These are phyloP conservation scores for Kuraishia borneana DNA, from an alignment of 805 yeast species.

Conservation along the genomic window DNA sequence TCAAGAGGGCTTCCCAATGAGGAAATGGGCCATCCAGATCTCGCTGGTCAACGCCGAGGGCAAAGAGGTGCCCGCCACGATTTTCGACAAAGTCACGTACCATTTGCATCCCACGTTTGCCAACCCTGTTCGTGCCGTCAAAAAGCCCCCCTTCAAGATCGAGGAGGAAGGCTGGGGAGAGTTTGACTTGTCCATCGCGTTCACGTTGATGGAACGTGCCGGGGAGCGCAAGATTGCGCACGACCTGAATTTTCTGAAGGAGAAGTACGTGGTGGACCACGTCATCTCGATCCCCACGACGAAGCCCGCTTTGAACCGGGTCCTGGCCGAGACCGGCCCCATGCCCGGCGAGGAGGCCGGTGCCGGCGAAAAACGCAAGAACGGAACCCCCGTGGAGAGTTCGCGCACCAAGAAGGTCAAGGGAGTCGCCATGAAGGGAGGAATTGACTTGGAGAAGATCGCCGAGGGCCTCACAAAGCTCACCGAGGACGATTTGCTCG, in stretches of 20 bases:
- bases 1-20: slow-evolving; percentile 86
- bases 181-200: slow-evolving; percentile 74
- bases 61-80: slow-evolving; percentile 70
- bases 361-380: slow-evolving; percentile 6
- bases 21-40: slow-evolving; percentile 83
- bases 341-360: slow-evolving; percentile 42
- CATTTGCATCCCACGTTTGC: slow-evolving; percentile 91
- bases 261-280: slow-evolving; percentile 70
- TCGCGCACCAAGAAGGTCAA: slow-evolving; percentile 42
- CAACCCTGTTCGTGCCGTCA: slow-evolving; percentile 75
- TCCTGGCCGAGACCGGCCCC: slow-evolving; percentile 73
- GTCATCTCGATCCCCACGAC: slow-evolving; percentile 63
- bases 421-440: slow-evolving; percentile 53
- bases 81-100: slow-evolving; percentile 88
- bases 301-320: slow-evolving; percentile 60
- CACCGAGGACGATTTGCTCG: slow-evolving; percentile 84
- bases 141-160: slow-evolving; percentile 75
- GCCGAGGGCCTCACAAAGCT: slow-evolving; percentile 85
- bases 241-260: slow-evolving; percentile 78
- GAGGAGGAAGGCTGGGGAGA: slow-evolving; percentile 99
- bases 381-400: slow-evolving; percentile 13
- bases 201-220: slow-evolving; percentile 70
- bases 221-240: slow-evolving; percentile 85
- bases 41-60: slow-evolving; percentile 70
- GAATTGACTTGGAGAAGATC: slow-evolving; percentile 78